Conservation (phyloP, 192 early-diverging fungal genomes). For the Podila epigama region DNA sequence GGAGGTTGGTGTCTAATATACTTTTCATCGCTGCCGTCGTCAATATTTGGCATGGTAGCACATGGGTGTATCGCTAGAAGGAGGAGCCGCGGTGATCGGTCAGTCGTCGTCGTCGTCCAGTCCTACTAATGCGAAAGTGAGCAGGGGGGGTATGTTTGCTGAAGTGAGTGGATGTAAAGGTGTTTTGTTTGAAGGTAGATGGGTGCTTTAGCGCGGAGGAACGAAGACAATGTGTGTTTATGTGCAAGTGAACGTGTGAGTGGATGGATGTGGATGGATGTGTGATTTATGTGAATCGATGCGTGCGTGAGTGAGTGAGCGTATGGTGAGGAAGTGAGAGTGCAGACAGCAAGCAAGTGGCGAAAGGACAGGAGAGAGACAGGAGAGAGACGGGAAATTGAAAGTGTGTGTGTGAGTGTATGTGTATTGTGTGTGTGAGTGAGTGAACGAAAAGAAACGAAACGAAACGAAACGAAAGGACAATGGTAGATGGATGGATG, state of each 20-base stretch:
- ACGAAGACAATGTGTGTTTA: background rate
- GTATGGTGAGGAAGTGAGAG: background rate
- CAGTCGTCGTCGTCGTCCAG: background rate
- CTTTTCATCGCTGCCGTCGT: slow-evolving; percentile 2
- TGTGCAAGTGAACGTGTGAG: background rate
- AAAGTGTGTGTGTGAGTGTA: too few relatives aligned
- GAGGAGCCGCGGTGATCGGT: background rate
- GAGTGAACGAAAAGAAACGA: background rate
- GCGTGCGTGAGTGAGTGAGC: background rate
- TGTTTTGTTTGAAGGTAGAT: background rate
- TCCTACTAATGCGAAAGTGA: background rate
- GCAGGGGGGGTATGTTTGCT: background rate
- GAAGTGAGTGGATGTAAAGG: background rate
- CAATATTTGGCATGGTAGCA: background rate
- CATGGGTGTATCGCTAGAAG: slow-evolving; percentile 1
- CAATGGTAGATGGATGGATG: background rate
- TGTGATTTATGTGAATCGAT: slow-evolving; percentile 1
- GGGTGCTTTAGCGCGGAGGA: background rate
- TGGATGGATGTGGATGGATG: background rate
- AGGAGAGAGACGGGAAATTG: too few relatives aligned
- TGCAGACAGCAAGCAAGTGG: background rate
- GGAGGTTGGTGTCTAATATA: background rate
- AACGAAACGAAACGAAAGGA: background rate
- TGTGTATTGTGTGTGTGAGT: too few relatives aligned
- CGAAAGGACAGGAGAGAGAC: background rate